These are phyloP conservation scores for Aspergillus ruber DNA, from an alignment of 2,329 filamentous ascomycete genomes.

Conservation along the genomic window DNA sequence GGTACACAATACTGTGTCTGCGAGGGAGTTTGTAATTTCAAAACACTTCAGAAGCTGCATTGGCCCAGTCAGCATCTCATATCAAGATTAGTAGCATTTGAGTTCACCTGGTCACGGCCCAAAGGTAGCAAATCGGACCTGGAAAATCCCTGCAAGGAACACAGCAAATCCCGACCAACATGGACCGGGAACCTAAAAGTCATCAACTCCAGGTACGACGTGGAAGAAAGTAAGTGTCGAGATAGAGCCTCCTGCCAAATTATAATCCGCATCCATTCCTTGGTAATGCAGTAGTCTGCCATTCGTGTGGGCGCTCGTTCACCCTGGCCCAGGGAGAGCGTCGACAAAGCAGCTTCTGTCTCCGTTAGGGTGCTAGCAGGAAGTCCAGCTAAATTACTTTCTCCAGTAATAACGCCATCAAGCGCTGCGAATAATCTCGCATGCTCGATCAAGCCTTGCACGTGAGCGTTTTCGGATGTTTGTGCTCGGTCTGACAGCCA, in stretches of 20 bases:
- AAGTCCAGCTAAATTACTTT: background rate
- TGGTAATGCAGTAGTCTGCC: constrained; percentile 24
- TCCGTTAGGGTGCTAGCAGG: constrained; percentile 9
- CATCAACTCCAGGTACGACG: constrained; percentile 13
- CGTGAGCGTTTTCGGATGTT: constrained; percentile 10
- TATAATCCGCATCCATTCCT: constrained; percentile 28
- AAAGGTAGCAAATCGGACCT: constrained; percentile 22
- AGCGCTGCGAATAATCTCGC: constrained; percentile 20
- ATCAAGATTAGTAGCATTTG: background rate
- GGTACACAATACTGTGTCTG: constrained; percentile 21
- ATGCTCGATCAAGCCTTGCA: constrained; percentile 19
- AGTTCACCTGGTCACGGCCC: constrained; percentile 24
- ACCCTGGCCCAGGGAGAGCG: constrained; percentile 7
- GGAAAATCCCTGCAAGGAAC: constrained; percentile 16
- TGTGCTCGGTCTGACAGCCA: constrained; percentile 3
- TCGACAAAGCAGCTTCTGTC: constrained; percentile 16
- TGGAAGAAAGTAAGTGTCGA: constrained; percentile 19
- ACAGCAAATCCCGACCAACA: constrained; percentile 20
- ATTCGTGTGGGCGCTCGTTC: constrained; percentile 14
- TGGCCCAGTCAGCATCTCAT: background rate
- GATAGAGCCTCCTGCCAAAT: constrained; percentile 26
- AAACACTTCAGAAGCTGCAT: constrained; percentile 25
- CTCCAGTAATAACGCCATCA: constrained; percentile 12
- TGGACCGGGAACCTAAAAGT: constrained; percentile 20
- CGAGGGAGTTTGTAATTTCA: constrained; percentile 26